phyloP scores from a whole-genome alignment of 257 asterid species.

The Lithospermum erythrorhizon region DNA sequence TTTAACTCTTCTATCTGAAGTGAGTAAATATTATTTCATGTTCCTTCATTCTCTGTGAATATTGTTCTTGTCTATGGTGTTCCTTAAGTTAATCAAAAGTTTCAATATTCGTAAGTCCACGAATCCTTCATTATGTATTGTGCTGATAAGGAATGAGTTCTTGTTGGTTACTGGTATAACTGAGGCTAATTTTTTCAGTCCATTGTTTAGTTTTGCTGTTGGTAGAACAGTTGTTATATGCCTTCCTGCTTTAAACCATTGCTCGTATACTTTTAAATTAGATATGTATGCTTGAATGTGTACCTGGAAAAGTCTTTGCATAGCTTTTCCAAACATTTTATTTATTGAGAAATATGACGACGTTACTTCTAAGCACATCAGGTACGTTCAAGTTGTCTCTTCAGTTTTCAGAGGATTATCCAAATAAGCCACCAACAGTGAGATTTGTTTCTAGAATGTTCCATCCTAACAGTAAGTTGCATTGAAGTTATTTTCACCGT shows the following conservation, averaged over 20 bases:
- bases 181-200: no score
- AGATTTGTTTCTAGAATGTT: conserved; percentile 79
- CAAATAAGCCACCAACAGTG: conserved; percentile 80
- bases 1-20: no score
- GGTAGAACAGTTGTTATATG: neutral
- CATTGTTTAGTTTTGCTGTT: no score
- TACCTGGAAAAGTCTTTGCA: neutral
- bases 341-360: neutral
- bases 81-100: no score
- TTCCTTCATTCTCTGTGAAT: no score
- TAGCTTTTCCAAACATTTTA: neutral
- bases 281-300: neutral
- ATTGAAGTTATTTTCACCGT: conserved; percentile 2
- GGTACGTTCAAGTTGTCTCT: conserved; percentile 72
- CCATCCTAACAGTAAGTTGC: conserved; percentile 70
- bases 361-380: conserved; percentile 9
- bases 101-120: no score
- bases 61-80: no score
- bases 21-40: no score
- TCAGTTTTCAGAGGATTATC: conserved; percentile 65
- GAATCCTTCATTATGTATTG: no score
- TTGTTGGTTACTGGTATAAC: no score
- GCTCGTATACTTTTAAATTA: neutral
- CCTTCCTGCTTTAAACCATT: neutral
- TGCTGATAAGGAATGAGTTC: no score